phyloP scores from a whole-genome alignment of 306 rosid species.

The Inga oerstediana region DNA sequence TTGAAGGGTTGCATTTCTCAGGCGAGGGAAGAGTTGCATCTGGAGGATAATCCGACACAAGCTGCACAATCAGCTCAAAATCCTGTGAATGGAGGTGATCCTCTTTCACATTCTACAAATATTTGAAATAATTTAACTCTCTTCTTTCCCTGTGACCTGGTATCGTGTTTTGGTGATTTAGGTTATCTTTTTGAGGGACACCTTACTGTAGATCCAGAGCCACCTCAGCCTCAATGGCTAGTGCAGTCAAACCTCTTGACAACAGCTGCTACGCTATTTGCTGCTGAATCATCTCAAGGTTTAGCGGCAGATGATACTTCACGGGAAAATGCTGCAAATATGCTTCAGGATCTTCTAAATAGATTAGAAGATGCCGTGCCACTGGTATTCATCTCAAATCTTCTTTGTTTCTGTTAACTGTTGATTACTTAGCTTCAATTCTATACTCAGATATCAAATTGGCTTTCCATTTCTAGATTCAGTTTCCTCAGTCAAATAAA shows the following conservation, averaged over 20 bases:
- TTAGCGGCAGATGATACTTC: slow-evolving; percentile 36
- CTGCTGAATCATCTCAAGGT: slow-evolving; percentile 69
- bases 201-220: slow-evolving; percentile 90
- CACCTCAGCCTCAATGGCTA: slow-evolving; percentile 92
- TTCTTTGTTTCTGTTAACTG: slow-evolving; percentile 10
- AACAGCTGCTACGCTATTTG: slow-evolving; percentile 69
- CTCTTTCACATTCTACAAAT: background rate
- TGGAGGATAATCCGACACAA: slow-evolving; percentile 52
- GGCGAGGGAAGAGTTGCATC: slow-evolving; percentile 71
- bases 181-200: slow-evolving; percentile 97
- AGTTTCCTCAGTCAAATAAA: slow-evolving; percentile 20
- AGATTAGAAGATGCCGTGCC: slow-evolving; percentile 71
- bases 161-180: slow-evolving; percentile 30
- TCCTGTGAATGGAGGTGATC: slow-evolving; percentile 55
- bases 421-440: background rate
- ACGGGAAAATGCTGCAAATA: slow-evolving; percentile 45
- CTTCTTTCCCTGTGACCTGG: background rate
- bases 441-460: background rate
- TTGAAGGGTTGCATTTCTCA: slow-evolving; percentile 62
- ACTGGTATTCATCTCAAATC: slow-evolving; percentile 46
- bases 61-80: slow-evolving; percentile 36
- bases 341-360: slow-evolving; percentile 68
- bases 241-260: slow-evolving; percentile 74
- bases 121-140: background rate
- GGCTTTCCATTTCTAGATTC: slow-evolving; percentile 28